Conservation (phyloP, 2,329 filamentous ascomycete species). For the Scedosporium boydii region DNA sequence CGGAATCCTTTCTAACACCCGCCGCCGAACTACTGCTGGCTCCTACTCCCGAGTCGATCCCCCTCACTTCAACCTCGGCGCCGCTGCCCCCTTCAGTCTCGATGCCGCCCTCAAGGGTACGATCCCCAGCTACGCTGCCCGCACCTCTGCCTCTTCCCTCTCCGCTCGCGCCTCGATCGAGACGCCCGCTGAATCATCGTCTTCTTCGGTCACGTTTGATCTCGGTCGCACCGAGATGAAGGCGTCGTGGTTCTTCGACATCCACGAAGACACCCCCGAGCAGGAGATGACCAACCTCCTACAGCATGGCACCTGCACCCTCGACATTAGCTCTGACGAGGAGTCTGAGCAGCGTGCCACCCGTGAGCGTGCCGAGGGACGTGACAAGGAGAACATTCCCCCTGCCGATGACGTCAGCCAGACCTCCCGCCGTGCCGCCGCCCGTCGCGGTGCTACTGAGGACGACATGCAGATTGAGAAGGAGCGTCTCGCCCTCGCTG, state of each 20-base stretch:
- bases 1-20: constrained; percentile 58
- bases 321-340: constrained; percentile 88
- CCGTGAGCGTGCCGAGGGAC: constrained; percentile 45
- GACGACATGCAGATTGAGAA: constrained; percentile 55
- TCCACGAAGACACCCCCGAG: constrained; percentile 84
- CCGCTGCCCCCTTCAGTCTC: constrained; percentile 65
- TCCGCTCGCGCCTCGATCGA: constrained; percentile 19
- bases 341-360: constrained; percentile 50
- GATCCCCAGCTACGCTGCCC: constrained; percentile 50
- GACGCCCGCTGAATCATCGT: constrained; percentile 11
- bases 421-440: constrained; percentile 29
- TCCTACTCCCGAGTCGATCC: constrained; percentile 62
- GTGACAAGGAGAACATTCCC: constrained; percentile 90
- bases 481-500: constrained; percentile 54
- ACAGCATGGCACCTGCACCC: constrained; percentile 76
- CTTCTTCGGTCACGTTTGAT: constrained; percentile 10
- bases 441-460: constrained; percentile 18
- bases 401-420: constrained; percentile 58
- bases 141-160: constrained; percentile 20
- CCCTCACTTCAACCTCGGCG: constrained; percentile 45
- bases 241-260: constrained; percentile 80
- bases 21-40: constrained; percentile 43
- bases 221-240: constrained; percentile 41
- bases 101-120: constrained; percentile 75
- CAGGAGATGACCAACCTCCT: constrained; percentile 88